Evolutionary conservation across 2,329 filamentous ascomycete genomes (phyloP), one percentile per base, ranked within the genome.

Genomic region (Apiospora koreana): DNA sequence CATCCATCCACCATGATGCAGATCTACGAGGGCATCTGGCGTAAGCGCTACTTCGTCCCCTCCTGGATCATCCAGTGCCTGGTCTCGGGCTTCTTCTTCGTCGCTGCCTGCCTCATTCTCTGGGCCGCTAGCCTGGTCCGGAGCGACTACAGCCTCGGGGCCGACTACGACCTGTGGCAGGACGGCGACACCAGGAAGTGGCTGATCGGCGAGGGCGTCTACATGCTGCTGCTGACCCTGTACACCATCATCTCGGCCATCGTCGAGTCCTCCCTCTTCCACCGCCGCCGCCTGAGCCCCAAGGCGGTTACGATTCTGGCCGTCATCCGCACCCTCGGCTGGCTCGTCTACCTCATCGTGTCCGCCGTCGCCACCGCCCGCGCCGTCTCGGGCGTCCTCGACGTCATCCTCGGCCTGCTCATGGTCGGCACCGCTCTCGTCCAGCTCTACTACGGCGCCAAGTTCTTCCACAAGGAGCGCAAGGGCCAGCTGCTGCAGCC

Each of bases 41-140:
- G 69, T 35, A 74, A 74, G 68, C 72, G 71, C 41, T 66, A 75
- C 18, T 58, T 74, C 14, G 62, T 75, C 6, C 73, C 72, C 12
- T 62, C 23, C 67, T 75, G 73, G 74, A 68, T 74, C 28, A 43
- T 75, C 16, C 72, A 75, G 42, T 68, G 72, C 18, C 28, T 75
- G 8, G 21, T 42, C 25, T 25, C 69, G 5, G 14, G 68, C 28
- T 58, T 73, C 41, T 72, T 69, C 68, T 48, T 45, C 31, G 67
- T 69, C 38, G 65, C 64, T 8, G 69, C 71, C n/a, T 46, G 46
- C 35, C 58, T 74, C 3, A 50, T 73, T 9, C 54, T 73, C 21
- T 62, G 54, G 54, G 54, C 54, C 28, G 21, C 31, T 9, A 62
- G 31, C 18, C 3, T 14, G 3, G 8, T 31, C 21, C 10, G 14